Base-by-base conservation (phyloP, 495 filamentous ascomycete species). In the Lepidopterella palustris region DNA sequence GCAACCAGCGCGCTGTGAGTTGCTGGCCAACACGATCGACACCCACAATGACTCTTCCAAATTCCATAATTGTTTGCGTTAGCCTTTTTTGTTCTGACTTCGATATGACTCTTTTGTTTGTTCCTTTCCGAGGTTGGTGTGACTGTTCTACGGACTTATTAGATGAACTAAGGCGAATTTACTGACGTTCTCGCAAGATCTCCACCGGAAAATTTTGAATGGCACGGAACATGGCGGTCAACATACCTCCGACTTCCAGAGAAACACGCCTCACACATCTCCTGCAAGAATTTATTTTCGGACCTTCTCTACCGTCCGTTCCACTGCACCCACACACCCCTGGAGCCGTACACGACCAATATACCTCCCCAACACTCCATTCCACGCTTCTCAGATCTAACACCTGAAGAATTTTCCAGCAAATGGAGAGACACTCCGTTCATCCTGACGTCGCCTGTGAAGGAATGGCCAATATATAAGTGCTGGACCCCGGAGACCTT, bases 291-390 rank as follows among this genome's bases (percentile, higher is more conserved):
- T 66, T 80, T 98, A n/a, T 97, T 86, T 73, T 96, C 93, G 10
- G 93, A 98, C 73, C 80, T 85, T 27, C 79, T 98, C 11, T 87
- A 97, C 72, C 88, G 92, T 13, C 93, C 93, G 0, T 97, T 95
- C 71, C 86, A 87, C 65, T 97, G 93, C 75, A 85, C 90, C 24
- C 82, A 96, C 61, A 84, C 88, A 25, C 70, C 81, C 0, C 68
- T 95, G 29, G 63, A 70, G 8, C 84, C 82, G 8, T 96, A 84
- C 70, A 78, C 81, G 11, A 76, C 74, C 4, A 81, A 83, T 32
- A 96, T 97, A 25, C 91, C 91, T 1, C 25, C 69, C 2, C 71
- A 74, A 42, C 97, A 96, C 70, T 73, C 83, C 52, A 95, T 98
- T 42, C 65, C 79, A 1, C 84, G 87, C 18, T 73, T 97, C 4